Percentiles rank a stretch among this genome's conserved stretches.
Conservation (phyloP, 768 basidiomycete genomes). For the Tricholoma terreum region DNA sequence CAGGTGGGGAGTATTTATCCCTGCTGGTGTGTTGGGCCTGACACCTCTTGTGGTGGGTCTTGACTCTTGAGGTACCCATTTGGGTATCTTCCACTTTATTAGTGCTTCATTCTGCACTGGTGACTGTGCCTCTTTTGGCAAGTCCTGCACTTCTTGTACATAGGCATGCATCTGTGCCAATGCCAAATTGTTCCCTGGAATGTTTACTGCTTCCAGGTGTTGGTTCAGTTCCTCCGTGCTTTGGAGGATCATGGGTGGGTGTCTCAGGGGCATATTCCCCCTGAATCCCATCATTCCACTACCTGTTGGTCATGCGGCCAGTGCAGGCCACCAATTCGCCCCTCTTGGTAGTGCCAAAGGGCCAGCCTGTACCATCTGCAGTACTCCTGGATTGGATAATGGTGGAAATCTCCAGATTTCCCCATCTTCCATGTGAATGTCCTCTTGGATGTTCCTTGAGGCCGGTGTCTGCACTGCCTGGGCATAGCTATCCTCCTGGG, state of each 20-base stretch:
- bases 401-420: too few species aligned
- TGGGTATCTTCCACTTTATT: not conserved
- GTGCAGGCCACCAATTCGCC: too few species aligned
- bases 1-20: not conserved
- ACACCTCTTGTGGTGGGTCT: too few species aligned
- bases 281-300: not conserved
- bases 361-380: too few species aligned
- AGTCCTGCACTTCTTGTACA: not conserved
- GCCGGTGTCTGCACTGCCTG: too few species aligned
- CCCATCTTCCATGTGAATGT: too few species aligned
- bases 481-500: too few species aligned
- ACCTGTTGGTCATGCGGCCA: not conserved
- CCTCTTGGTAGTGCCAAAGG: too few species aligned
- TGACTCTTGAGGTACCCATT: not conserved
- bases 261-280: not conserved
- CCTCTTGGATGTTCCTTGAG: too few species aligned
- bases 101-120: not conserved
- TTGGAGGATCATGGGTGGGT: not conserved
- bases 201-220: not conserved
- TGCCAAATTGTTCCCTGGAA: not conserved
- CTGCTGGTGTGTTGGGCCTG: not conserved
- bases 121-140: not conserved
- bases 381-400: too few species aligned
- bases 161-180: not conserved
- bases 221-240: not conserved